Percentiles rank a stretch among this genome's conserved stretches.
Evolutionary conservation across 208 protist species (phyloP).

Genomic region (Borovskyia barvae): DNA sequence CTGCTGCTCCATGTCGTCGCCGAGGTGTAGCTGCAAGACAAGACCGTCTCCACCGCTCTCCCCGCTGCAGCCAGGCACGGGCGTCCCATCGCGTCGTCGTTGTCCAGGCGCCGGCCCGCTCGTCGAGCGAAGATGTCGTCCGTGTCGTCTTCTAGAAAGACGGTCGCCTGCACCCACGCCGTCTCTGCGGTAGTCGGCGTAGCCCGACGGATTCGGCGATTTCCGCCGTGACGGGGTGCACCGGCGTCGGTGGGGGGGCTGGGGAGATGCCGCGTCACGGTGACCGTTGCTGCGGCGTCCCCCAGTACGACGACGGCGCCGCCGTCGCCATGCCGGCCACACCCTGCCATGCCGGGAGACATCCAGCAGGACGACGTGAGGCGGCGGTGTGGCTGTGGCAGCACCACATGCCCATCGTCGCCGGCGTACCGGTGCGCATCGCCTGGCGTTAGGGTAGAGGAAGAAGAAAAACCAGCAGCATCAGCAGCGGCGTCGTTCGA

Average conservation of each 20-base stretch:
- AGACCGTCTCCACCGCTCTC: conserved; percentile 14
- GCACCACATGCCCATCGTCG: background rate
- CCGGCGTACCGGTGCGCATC: background rate
- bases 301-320: background rate
- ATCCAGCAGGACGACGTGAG: conserved; percentile 39
- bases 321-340: background rate
- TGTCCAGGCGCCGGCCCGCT: background rate
- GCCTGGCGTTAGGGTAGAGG: too few relatives aligned
- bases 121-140: background rate
- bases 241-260: too few relatives aligned
- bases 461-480: too few relatives aligned
- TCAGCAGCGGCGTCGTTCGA: too few relatives aligned
- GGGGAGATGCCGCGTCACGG: conserved; percentile 6
- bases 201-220: conserved; percentile 10
- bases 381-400: conserved; percentile 27
- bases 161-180: conserved; percentile 11
- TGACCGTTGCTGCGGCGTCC: conserved; percentile 6
- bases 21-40: conserved; percentile 8
- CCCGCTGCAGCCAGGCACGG: background rate
- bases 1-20: background rate
- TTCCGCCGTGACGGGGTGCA: too few relatives aligned
- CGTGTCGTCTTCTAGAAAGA: conserved; percentile 13
- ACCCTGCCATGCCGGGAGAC: conserved; percentile 1
- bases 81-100: background rate
- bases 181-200: background rate